These are phyloP conservation scores for Penicillium flavigenum DNA, from an alignment of 495 filamentous ascomycete species.

Conservation along the genomic window DNA sequence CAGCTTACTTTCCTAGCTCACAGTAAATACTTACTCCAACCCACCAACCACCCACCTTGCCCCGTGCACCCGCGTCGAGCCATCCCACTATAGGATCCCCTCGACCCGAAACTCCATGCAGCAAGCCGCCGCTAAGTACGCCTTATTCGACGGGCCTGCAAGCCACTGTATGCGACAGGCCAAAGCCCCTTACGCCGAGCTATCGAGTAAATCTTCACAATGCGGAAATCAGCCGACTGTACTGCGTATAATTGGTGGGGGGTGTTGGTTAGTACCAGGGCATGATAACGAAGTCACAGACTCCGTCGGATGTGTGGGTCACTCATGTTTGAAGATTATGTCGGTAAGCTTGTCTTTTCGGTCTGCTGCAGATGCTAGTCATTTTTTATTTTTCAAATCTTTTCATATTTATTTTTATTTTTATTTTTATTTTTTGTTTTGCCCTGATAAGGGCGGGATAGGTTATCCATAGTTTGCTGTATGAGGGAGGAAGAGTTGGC, in stretches of 20 bases:
- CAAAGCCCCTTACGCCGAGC: not conserved
- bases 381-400: too few species aligned
- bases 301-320: not conserved
- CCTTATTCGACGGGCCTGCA: slow-evolving; percentile 13
- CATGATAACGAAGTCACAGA: not conserved
- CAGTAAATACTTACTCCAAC: not conserved
- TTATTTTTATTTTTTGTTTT: not conserved
- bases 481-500: not conserved
- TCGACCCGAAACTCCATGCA: slow-evolving; percentile 17
- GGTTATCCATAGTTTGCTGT: not conserved
- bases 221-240: not conserved
- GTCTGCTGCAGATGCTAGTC: slow-evolving; percentile 4
- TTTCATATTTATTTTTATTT: not conserved
- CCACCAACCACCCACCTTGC: slow-evolving; percentile 1
- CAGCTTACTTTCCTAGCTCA: not conserved
- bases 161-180: slow-evolving; percentile 7
- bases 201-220: not conserved
- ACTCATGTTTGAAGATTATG: slow-evolving; percentile 2
- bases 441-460: not conserved
- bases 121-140: slow-evolving; percentile 14
- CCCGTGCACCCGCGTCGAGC: slow-evolving; percentile 3
- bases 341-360: slow-evolving; percentile 2
- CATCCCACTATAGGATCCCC: slow-evolving; percentile 3
- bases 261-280: not conserved
- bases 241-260: not conserved